phyloP scores from a whole-genome alignment of 2,329 filamentous ascomycete genomes.

The Aaosphaeria pasadenensis region DNA sequence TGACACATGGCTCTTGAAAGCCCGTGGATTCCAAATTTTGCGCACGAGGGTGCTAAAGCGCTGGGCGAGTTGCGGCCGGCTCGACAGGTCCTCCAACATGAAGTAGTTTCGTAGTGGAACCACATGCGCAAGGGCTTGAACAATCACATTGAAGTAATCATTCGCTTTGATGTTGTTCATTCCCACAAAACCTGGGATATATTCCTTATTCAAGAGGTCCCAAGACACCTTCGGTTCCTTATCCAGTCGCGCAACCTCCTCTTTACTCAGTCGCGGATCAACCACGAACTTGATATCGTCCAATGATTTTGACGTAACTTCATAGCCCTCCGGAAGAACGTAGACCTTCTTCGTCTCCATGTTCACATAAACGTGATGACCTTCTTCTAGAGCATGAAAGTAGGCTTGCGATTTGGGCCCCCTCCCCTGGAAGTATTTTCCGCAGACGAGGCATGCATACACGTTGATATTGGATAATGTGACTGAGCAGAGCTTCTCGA shows the following conservation, averaged over 20 bases:
- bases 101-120: slow-evolving; percentile 86
- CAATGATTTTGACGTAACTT: slow-evolving; percentile 89
- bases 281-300: slow-evolving; percentile 99
- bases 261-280: slow-evolving; percentile 78
- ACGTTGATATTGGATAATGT: slow-evolving; percentile 98
- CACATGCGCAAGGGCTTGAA: slow-evolving; percentile 89
- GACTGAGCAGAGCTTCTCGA: slow-evolving; percentile 96
- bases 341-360: slow-evolving; percentile 91
- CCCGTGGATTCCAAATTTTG: slow-evolving; percentile 96
- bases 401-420: slow-evolving; percentile 95
- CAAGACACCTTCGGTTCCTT: slow-evolving; percentile 61
- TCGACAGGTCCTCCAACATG: slow-evolving; percentile 77
- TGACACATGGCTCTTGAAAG: slow-evolving; percentile 95
- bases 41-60: slow-evolving; percentile 85
- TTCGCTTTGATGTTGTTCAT: slow-evolving; percentile 99
- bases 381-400: slow-evolving; percentile 92
- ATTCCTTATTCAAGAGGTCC: slow-evolving; percentile 80
- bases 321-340: slow-evolving; percentile 92
- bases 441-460: slow-evolving; percentile 94
- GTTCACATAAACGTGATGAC: slow-evolving; percentile 97
- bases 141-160: slow-evolving; percentile 94
- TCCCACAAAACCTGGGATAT: slow-evolving; percentile 90
- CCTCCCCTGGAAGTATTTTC: slow-evolving; percentile 95
- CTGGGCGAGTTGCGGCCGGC: slow-evolving; percentile 76
- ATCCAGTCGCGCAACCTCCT: slow-evolving; percentile 79